These are phyloP conservation scores for Fomitopsis palustris DNA, from an alignment of 1,284 basidiomycete species.

Conservation along the genomic window DNA sequence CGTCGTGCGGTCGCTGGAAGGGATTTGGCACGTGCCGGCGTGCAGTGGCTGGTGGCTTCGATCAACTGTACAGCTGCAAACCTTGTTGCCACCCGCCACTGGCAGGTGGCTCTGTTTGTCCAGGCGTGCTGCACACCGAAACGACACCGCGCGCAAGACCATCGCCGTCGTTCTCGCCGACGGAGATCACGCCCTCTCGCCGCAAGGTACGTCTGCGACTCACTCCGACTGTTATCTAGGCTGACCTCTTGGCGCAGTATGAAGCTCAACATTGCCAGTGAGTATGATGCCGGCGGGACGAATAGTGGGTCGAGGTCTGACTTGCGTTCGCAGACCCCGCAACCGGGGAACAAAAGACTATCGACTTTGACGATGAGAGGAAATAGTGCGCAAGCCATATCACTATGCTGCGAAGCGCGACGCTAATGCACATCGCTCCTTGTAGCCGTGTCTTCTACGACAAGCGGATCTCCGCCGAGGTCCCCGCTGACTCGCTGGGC, in stretches of 20 bases:
- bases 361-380: slow-evolving; percentile 94
- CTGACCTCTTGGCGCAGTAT: slow-evolving; percentile 41
- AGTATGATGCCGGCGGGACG: slow-evolving; percentile 30
- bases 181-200: slow-evolving; percentile 33
- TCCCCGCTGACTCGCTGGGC: slow-evolving; percentile 87
- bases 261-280: slow-evolving; percentile 98
- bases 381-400: slow-evolving; percentile 57
- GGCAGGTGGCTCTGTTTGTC: slow-evolving; percentile 24
- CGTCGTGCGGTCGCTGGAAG: slow-evolving; percentile 17
- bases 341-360: slow-evolving; percentile 95
- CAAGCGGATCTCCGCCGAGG: slow-evolving; percentile 95
- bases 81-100: slow-evolving; percentile 34
- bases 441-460: slow-evolving; percentile 90
- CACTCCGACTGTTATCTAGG: slow-evolving; percentile 1
- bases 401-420: neutral
- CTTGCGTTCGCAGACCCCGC: slow-evolving; percentile 65
- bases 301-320: slow-evolving; percentile 11
- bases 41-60: slow-evolving; percentile 28
- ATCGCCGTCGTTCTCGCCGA: slow-evolving; percentile 33
- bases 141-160: slow-evolving; percentile 34
- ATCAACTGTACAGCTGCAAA: slow-evolving; percentile 41
- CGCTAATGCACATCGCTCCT: neutral
- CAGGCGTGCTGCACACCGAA: slow-evolving; percentile 17
- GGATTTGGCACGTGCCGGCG: slow-evolving; percentile 31
- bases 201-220: slow-evolving; percentile 21